Conservation (phyloP, 2,329 filamentous ascomycete species). For the Arthroderma sp. region DNA sequence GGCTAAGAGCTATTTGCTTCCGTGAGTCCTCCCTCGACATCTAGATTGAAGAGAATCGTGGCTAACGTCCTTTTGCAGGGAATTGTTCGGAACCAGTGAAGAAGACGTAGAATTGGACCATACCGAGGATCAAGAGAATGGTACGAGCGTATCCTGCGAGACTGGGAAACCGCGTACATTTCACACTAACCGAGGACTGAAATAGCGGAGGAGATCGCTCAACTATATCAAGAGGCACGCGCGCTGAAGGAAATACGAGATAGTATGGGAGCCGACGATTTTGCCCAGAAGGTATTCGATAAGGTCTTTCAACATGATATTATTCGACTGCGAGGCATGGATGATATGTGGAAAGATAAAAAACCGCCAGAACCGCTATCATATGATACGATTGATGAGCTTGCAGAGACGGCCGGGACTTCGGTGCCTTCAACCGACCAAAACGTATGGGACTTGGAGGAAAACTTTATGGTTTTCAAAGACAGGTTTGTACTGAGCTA, state of each 20-base stretch:
- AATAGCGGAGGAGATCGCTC: conserved; percentile 64
- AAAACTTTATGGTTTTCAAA: conserved; percentile 76
- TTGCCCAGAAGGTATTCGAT: conserved; percentile 69
- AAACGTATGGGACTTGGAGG: conserved; percentile 62
- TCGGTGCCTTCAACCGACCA: conserved; percentile 54
- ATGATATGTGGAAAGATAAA: conserved; percentile 91
- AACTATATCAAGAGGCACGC: conserved; percentile 69
- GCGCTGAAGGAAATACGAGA: conserved; percentile 72
- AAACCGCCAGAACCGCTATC: conserved; percentile 59
- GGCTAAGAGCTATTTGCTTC: conserved; percentile 92
- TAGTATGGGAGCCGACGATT: conserved; percentile 64
- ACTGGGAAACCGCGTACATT: too few relatives aligned
- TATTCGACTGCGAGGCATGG: conserved; percentile 66
- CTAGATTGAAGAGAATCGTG: too few relatives aligned
- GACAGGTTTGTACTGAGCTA: conserved; percentile 41
- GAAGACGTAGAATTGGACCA: conserved; percentile 72
- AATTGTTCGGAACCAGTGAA: conserved; percentile 86
- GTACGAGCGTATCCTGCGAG: conserved; percentile 24
- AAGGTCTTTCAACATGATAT: conserved; percentile 89
- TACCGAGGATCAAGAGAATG: conserved; percentile 68
- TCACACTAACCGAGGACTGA: too few relatives aligned
- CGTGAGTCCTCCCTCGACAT: conserved; percentile 28
- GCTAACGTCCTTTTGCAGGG: conserved; percentile 28
- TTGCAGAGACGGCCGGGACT: conserved; percentile 33
- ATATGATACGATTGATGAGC: conserved; percentile 38